A percentile compares a stretch with the other conserved stretches of the same genome.
phyloP scores from a whole-genome alignment of 257 asterid genomes.

The Petunia secreta region DNA sequence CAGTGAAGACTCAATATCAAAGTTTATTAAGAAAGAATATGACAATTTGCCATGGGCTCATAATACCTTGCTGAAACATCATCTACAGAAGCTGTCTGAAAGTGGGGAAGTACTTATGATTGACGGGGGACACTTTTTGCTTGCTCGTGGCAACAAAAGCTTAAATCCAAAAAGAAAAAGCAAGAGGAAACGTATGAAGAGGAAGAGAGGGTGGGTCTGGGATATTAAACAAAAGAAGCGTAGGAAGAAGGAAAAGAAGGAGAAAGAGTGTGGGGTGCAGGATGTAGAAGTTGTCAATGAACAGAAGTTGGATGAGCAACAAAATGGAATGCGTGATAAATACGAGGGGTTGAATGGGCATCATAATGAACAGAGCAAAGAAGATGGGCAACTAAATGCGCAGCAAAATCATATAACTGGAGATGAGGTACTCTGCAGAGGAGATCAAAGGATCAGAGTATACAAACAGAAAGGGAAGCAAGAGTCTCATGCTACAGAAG shows the following conservation, averaged over 20 bases:
- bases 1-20: conserved; percentile 51
- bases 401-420: conserved; percentile 22
- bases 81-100: conserved; percentile 45
- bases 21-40: conserved; percentile 39
- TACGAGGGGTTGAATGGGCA: conserved; percentile 20
- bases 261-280: conserved; percentile 30
- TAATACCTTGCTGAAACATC: conserved; percentile 46
- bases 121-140: conserved; percentile 33
- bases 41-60: conserved; percentile 54
- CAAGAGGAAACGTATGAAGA: conserved; percentile 38
- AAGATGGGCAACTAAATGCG: neutral
- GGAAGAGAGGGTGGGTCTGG: conserved; percentile 39
- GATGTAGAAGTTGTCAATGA: neutral
- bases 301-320: conserved; percentile 12
- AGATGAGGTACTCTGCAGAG: conserved; percentile 13
- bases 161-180: conserved; percentile 20
- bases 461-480: neutral
- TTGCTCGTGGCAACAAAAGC: conserved; percentile 30
- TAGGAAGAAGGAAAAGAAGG: conserved; percentile 23
- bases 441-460: neutral
- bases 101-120: conserved; percentile 38
- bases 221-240: conserved; percentile 33
- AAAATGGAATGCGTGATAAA: conserved; percentile 1
- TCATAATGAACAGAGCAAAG: neutral
- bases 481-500: conserved; percentile 20